Base-by-base conservation (phyloP, 2,329 filamentous ascomycete species). In the Dactylellina haptotyla region DNA sequence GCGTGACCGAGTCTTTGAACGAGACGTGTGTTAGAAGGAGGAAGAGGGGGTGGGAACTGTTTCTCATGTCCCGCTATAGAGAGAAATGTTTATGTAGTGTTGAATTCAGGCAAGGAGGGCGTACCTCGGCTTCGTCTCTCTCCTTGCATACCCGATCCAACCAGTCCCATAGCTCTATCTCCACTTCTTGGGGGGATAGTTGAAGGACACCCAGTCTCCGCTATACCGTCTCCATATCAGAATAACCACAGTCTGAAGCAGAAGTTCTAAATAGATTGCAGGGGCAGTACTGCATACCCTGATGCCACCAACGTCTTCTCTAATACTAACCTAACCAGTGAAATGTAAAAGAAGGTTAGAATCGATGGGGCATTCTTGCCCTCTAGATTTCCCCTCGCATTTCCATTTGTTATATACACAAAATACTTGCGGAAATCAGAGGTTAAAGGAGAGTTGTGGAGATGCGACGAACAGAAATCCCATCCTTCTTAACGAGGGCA, bases 141-240 rank as follows among this genome's bases (percentile, higher is more conserved):
- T 74, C 70, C 20, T 50, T 51, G 54, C 62, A 74, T 18, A 58
- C 61, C 6, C 41, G 41, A 39, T 66, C 61, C 32, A 74, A 50
- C 70, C 70, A 74, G 53, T 66, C 61, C 70, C 70, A 74, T 16
- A 74, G 62, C 34, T 74, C 70, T 16, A 74, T 67, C 28, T 74
- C 70, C 12, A 74, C 62, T 25, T 74, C 70, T 26, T 67, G 58
- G 12, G 70, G 61, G 6, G 62, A 41, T 34, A 74, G 32, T 6
- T 56, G 34, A 16, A 74, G 62, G n/a, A 58, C 26, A 2, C 70
- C 70, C 12, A 74, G 25, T 20, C 70, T 34, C 16, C 70, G 56
- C 63, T 74, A 10, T 18, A 23, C 16, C 9, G 23, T 5, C 5
- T 10, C 5, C 3, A 30, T 26, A 14, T 63, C 34, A 71, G 45